Evolutionary conservation across 1,139 yeast species (phyloP).

Genomic region (Pichia sp.): DNA sequence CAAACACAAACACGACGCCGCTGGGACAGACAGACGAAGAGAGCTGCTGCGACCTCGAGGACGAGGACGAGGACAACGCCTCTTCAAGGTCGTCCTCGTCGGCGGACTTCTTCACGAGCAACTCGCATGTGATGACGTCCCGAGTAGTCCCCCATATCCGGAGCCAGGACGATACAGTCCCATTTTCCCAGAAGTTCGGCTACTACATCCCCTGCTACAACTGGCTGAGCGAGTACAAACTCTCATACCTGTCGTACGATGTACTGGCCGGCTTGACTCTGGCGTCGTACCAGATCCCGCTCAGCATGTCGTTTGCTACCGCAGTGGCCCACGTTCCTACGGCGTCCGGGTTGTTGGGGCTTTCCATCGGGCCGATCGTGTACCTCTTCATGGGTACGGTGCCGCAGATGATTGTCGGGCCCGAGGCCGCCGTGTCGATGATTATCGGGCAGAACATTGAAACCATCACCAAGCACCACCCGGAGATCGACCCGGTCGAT

Average conservation of each 20-base stretch:
- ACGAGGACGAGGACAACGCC: conserved; percentile 3
- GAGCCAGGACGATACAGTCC: neutral
- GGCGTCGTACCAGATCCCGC: conserved; percentile 89
- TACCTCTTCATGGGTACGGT: conserved; percentile 85
- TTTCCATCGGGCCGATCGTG: conserved; percentile 78
- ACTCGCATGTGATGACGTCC: neutral
- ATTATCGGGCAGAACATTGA: conserved; percentile 92
- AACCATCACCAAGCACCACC: conserved; percentile 51
- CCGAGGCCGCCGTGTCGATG: conserved; percentile 89
- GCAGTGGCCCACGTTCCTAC: conserved; percentile 91
- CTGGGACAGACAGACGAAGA: neutral
- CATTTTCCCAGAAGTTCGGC: conserved; percentile 37
- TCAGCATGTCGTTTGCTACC: conserved; percentile 83
- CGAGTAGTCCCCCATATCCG: conserved; percentile 9
- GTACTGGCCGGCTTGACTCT: conserved; percentile 79
- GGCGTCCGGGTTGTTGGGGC: conserved; percentile 73
- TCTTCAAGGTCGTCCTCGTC: neutral
- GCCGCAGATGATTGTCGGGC: conserved; percentile 96
- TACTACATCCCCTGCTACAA: conserved; percentile 79
- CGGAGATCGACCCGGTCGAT: conserved; percentile 52
- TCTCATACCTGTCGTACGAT: conserved; percentile 61
- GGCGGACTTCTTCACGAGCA: neutral
- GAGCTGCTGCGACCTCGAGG: conserved; percentile 1
- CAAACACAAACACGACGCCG: neutral
- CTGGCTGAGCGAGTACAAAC: conserved; percentile 68